Conservation (phyloP, 352 stramenopile species). For the Globisporangium nagaii region DNA sequence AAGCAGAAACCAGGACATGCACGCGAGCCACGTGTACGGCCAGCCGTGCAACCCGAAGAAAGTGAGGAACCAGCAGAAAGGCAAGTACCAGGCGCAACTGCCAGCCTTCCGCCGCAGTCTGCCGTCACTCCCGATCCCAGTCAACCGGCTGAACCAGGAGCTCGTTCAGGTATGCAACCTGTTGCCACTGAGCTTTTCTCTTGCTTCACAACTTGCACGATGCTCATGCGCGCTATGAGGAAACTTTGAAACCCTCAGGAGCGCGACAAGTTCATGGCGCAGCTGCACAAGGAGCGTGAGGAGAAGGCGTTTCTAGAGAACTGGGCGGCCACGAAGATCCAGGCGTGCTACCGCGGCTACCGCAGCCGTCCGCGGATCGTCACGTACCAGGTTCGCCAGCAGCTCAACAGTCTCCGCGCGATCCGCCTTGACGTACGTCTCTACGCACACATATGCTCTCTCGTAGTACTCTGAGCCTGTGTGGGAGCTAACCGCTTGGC, state of each 20-base stretch:
- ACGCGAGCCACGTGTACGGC: constrained; percentile 22
- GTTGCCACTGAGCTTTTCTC: no score
- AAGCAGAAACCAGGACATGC: constrained; percentile 25
- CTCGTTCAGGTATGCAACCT: constrained; percentile 19
- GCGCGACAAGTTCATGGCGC: constrained; percentile 54
- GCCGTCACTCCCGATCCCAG: constrained; percentile 42
- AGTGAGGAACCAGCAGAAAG: constrained; percentile 19
- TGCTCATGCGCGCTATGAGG: neutral
- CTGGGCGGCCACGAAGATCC: constrained; percentile 65
- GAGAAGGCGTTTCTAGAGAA: constrained; percentile 41
- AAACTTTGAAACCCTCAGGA: constrained; percentile 16
- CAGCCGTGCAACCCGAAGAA: constrained; percentile 24
- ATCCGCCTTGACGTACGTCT: constrained; percentile 32
- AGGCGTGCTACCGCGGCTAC: constrained; percentile 55
- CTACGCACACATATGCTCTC: no score
- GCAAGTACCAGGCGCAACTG: constrained; percentile 40
- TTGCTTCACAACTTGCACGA: neutral
- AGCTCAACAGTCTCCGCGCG: constrained; percentile 26
- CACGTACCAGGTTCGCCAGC: constrained; percentile 36
- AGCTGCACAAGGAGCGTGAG: constrained; percentile 39
- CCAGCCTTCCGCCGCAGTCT: constrained; percentile 46
- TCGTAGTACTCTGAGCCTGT: neutral
- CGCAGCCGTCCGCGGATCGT: constrained; percentile 30
- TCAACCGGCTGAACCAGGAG: constrained; percentile 44
- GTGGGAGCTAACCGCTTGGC: no score